Evolutionary conservation across 2,329 filamentous ascomycete genomes (phyloP).

Genomic region (Colletotrichum sojae): DNA sequence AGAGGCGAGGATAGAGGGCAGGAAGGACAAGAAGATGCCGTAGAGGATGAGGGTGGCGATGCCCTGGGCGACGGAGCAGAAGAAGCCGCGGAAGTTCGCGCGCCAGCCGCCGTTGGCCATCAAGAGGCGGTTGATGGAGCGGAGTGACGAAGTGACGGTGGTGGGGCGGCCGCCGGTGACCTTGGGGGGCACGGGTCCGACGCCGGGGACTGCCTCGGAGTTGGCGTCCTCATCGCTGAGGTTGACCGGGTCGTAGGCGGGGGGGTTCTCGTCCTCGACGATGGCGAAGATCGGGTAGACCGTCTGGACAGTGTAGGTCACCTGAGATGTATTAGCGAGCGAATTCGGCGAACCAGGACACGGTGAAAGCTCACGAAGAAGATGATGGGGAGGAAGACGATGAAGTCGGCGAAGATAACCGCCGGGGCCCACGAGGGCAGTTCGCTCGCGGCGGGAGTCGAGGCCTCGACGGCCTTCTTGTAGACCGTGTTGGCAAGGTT

Average conservation of each 20-base stretch:
- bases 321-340: slow-evolving; percentile 49
- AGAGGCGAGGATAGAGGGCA: slow-evolving; percentile 61
- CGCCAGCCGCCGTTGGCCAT: slow-evolving; percentile 73
- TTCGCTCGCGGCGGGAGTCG: slow-evolving; percentile 44
- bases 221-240: slow-evolving; percentile 56
- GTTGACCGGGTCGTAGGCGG: slow-evolving; percentile 67
- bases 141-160: slow-evolving; percentile 66
- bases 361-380: slow-evolving; percentile 55
- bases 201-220: slow-evolving; percentile 49
- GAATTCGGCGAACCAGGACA: neutral
- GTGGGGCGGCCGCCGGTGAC: slow-evolving; percentile 50
- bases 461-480: slow-evolving; percentile 53
- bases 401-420: slow-evolving; percentile 56
- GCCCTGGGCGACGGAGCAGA: slow-evolving; percentile 60
- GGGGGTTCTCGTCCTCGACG: slow-evolving; percentile 70
- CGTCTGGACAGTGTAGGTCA: slow-evolving; percentile 64
- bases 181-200: slow-evolving; percentile 39
- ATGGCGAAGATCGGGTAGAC: slow-evolving; percentile 70
- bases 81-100: slow-evolving; percentile 79
- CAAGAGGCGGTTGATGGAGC: slow-evolving; percentile 69
- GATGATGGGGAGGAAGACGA: slow-evolving; percentile 62
- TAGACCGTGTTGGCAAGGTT: slow-evolving; percentile 40
- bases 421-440: slow-evolving; percentile 57
- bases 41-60: slow-evolving; percentile 54
- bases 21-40: slow-evolving; percentile 58